Evolutionary conservation across 2,329 filamentous ascomycete species (phyloP), one percentile per base, ranked within the genome.

Genomic region (Trichoderma polysporum): DNA sequence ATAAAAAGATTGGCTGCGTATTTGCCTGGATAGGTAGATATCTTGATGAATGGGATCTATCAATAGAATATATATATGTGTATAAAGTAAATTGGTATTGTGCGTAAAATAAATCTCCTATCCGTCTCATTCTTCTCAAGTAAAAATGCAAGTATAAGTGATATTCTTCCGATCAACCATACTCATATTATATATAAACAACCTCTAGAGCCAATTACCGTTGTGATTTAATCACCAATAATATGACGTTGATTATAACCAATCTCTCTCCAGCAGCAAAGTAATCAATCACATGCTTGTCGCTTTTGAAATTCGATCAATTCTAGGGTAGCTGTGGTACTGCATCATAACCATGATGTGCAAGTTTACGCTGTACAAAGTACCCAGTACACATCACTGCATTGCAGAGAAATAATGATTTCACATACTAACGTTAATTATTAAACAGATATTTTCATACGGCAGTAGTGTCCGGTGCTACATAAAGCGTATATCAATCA

Each of bases 281-380:
- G 5, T 8, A 45, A 1, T 12, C 4, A 4, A 35, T 49, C 39
- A 35, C 39, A 47, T n/a, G 39, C 15, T 49, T 7, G n/a, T 17
- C 12, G 31, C 31, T 37, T 31, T 19, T 33, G 31, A 10, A 17
- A 13, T 17, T n/a, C 8, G 10, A 17, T 4, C 8, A 31, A 25
- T 25, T 59, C 41, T 49, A 60, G 57, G 57, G 57, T 60, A 60
- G 57, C 41, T 49, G 47, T 39, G 57, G 57, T 60, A 60, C 39
- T 15, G 19, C 56, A 47, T 31, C 39, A 17, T 35, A 27, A 22
- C 27, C 57, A 49, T 22, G 37, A 47, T 22, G 31, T 33, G 4
- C 57, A 60, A 12, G 4, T 19, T 9, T 19, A 41, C 7, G 41
- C 22, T 45, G 41, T 19, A 45, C 41, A 45, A 22, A 39, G n/a